Evolutionary conservation across 192 early-diverging fungal genomes (phyloP).

Genomic region (Jimgerdemannia lactiflua): DNA sequence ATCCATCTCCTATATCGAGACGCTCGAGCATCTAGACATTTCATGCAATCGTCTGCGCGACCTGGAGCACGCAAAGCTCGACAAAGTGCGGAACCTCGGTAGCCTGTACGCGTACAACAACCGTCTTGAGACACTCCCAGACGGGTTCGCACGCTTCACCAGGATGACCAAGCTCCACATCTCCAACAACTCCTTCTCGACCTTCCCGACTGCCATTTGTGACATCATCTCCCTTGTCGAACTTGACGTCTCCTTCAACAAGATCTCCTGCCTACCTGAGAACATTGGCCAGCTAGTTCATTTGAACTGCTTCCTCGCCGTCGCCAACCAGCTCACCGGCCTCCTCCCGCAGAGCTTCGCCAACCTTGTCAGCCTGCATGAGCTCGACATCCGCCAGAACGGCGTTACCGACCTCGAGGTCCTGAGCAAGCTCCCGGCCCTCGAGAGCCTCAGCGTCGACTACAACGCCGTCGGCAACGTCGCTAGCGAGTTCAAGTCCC

Average conservation of each 20-base stretch:
- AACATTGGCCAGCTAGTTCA: slow-evolving; percentile 62
- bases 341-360: slow-evolving; percentile 61
- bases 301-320: slow-evolving; percentile 57
- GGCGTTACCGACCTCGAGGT: slow-evolving; percentile 64
- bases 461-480: slow-evolving; percentile 68
- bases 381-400: slow-evolving; percentile 84
- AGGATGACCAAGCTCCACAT: slow-evolving; percentile 65
- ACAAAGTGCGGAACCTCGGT: slow-evolving; percentile 53
- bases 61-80: slow-evolving; percentile 63
- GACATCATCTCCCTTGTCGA: slow-evolving; percentile 55
- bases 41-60: slow-evolving; percentile 70
- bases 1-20: slow-evolving; percentile 60
- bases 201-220: slow-evolving; percentile 66
- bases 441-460: slow-evolving; percentile 67
- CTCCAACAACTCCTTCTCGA: slow-evolving; percentile 76
- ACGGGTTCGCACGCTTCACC: slow-evolving; percentile 53
- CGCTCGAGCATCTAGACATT: slow-evolving; percentile 72
- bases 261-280: slow-evolving; percentile 71
- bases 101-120: slow-evolving; percentile 74
- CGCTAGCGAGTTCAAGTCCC: slow-evolving; percentile 54
- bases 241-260: slow-evolving; percentile 82
- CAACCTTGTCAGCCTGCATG: slow-evolving; percentile 54
- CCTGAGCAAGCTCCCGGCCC: slow-evolving; percentile 47
- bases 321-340: slow-evolving; percentile 78
- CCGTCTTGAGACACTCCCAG: slow-evolving; percentile 66